phyloP scores from a whole-genome alignment of 805 yeast genomes.

The Naumovozyma castellii region DNA sequence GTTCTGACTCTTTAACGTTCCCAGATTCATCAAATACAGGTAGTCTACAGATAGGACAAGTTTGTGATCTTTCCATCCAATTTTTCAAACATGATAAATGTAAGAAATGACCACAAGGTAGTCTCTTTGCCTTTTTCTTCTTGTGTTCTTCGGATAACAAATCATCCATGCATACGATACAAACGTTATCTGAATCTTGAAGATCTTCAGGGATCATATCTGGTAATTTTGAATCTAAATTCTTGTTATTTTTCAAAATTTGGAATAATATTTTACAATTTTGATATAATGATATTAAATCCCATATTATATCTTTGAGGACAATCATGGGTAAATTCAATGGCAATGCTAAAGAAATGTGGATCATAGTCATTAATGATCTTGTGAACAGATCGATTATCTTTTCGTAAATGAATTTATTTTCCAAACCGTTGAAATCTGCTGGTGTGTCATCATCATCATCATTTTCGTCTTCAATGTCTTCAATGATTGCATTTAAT shows the following conservation, averaged over 20 bases:
- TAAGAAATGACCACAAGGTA: slow-evolving; percentile 77
- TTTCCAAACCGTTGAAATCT: slow-evolving; percentile 48
- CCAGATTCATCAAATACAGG: slow-evolving; percentile 43
- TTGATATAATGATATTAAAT: slow-evolving; percentile 26
- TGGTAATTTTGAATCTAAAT: slow-evolving; percentile 52
- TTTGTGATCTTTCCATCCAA: slow-evolving; percentile 86
- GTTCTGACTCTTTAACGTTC: slow-evolving; percentile 11
- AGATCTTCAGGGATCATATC: slow-evolving; percentile 59
- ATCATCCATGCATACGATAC: slow-evolving; percentile 90
- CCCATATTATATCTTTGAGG: slow-evolving; percentile 40
- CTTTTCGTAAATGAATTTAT: slow-evolving; percentile 50
- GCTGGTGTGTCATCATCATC: slow-evolving; percentile 41
- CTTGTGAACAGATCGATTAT: slow-evolving; percentile 46
- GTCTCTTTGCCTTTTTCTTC: slow-evolving; percentile 51
- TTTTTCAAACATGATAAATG: slow-evolving; percentile 85
- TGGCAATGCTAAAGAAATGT: slow-evolving; percentile 39
- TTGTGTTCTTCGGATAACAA: slow-evolving; percentile 52
- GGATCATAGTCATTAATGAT: slow-evolving; percentile 37
- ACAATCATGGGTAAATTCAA: slow-evolving; percentile 38
- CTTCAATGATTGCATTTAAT: not conserved
- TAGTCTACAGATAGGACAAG: slow-evolving; percentile 87
- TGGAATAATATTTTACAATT: slow-evolving; percentile 33
- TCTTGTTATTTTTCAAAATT: slow-evolving; percentile 40
- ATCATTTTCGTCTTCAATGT: slow-evolving; percentile 8
- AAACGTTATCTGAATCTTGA: slow-evolving; percentile 52